Conservation (phyloP, 2,329 filamentous ascomycete genomes). For the Colletotrichum noveboracense region DNA sequence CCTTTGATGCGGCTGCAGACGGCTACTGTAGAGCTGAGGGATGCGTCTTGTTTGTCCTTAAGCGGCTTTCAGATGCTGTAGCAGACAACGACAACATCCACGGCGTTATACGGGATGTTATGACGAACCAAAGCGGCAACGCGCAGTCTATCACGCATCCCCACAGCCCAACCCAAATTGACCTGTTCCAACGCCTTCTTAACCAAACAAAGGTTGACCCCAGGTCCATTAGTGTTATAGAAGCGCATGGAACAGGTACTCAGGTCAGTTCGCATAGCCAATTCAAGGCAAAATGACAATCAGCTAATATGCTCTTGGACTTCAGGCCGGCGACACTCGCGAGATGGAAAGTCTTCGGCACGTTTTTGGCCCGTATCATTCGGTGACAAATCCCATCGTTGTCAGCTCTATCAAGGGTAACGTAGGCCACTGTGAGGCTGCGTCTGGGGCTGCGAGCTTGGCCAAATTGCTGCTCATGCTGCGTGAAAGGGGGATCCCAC, state of each 20-base stretch:
- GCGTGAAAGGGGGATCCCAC: not conserved
- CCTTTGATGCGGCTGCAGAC: too few relatives aligned
- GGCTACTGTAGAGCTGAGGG: constrained; percentile 27
- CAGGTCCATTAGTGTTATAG: not conserved
- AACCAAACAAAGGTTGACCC: not conserved
- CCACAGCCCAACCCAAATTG: not conserved
- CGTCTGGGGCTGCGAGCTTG: not conserved
- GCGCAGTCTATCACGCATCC: not conserved
- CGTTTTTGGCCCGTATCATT: not conserved
- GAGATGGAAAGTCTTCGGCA: not conserved
- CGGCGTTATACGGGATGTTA: not conserved
- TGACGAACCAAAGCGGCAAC: not conserved
- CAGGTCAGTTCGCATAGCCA: not conserved
- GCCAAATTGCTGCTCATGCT: not conserved
- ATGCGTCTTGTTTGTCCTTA: not conserved
- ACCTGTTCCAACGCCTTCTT: not conserved
- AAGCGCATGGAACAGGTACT: not conserved
- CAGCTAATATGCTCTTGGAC: not conserved
- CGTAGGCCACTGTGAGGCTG: not conserved
- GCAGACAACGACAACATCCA: not conserved
- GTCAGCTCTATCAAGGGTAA: not conserved
- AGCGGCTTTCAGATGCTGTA: not conserved
- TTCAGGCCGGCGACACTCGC: not conserved
- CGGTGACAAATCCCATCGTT: not conserved
- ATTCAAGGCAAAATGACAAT: not conserved